Evolutionary conservation across 495 filamentous ascomycete species (phyloP).

Genomic region (Penicillium odoratum): DNA sequence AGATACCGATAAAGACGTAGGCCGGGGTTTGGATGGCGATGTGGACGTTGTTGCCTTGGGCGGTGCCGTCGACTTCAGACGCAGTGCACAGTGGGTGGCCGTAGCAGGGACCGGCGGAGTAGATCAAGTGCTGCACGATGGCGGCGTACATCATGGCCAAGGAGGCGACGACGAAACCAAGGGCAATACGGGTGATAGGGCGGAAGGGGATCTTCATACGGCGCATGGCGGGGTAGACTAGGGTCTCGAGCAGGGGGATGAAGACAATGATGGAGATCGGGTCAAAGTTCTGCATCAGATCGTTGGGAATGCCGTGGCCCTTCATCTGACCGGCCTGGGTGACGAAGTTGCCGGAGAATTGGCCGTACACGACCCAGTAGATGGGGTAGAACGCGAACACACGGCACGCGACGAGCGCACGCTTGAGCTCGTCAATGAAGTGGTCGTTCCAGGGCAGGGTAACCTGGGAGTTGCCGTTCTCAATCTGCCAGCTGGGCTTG

Average conservation of each 20-base stretch:
- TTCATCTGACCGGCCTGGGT: slow-evolving; percentile 56
- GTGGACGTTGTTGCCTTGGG: slow-evolving; percentile 51
- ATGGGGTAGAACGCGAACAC: slow-evolving; percentile 62
- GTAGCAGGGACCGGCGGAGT: slow-evolving; percentile 57
- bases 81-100: slow-evolving; percentile 35
- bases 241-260: slow-evolving; percentile 66
- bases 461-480: slow-evolving; percentile 36
- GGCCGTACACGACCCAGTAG: slow-evolving; percentile 62
- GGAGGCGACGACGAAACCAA: slow-evolving; percentile 66
- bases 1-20: slow-evolving; percentile 70
- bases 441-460: slow-evolving; percentile 57
- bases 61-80: slow-evolving; percentile 31
- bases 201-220: slow-evolving; percentile 63
- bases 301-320: slow-evolving; percentile 64
- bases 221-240: slow-evolving; percentile 68
- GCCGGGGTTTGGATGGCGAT: slow-evolving; percentile 69
- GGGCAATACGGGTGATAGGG: slow-evolving; percentile 72
- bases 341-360: slow-evolving; percentile 60
- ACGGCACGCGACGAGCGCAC: slow-evolving; percentile 58
- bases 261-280: slow-evolving; percentile 71
- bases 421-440: slow-evolving; percentile 64
- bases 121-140: slow-evolving; percentile 71
- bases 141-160: slow-evolving; percentile 66
- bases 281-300: slow-evolving; percentile 76
- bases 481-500: slow-evolving; percentile 59